These are phyloP conservation scores for Protomyces lactucae-debilis DNA, from an alignment of 1,139 yeast species.

Conservation along the genomic window DNA sequence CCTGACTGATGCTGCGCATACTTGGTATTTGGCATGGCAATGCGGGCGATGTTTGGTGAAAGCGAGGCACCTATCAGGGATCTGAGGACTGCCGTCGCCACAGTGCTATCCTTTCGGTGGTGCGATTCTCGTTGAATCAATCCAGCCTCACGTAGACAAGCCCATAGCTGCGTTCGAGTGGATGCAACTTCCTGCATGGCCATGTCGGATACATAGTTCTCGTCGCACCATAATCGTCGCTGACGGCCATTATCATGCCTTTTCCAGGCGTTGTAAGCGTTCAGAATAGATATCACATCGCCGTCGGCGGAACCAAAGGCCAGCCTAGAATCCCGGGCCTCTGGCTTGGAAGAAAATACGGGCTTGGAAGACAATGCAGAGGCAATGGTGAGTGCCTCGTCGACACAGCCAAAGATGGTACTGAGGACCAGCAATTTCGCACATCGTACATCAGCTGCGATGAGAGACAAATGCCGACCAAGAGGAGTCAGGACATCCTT, in stretches of 20 bases:
- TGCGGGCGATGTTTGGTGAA: slow-evolving; percentile 76
- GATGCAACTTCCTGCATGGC: slow-evolving; percentile 68
- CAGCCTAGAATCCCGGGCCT: slow-evolving; percentile 53
- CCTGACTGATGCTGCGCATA: slow-evolving; percentile 68
- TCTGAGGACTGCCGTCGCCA: slow-evolving; percentile 40
- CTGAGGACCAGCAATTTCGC: slow-evolving; percentile 79
- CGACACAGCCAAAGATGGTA: slow-evolving; percentile 78
- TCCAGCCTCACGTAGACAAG: slow-evolving; percentile 68
- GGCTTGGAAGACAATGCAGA: slow-evolving; percentile 67
- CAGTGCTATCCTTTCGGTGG: not conserved
- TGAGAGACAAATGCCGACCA: slow-evolving; percentile 66
- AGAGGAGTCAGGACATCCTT: slow-evolving; percentile 53
- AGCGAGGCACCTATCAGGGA: slow-evolving; percentile 74
- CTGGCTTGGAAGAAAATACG: slow-evolving; percentile 63
- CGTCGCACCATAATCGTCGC: slow-evolving; percentile 52
- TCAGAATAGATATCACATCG: slow-evolving; percentile 64
- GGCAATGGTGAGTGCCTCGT: slow-evolving; percentile 66
- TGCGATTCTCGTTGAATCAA: slow-evolving; percentile 39
- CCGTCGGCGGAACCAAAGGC: slow-evolving; percentile 50
- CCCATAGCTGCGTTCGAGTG: slow-evolving; percentile 61
- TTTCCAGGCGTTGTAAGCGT: slow-evolving; percentile 52
- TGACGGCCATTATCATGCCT: slow-evolving; percentile 37
- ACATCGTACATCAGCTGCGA: slow-evolving; percentile 81
- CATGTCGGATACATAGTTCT: slow-evolving; percentile 57
- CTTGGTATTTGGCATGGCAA: slow-evolving; percentile 76